Evolutionary conservation across 768 basidiomycete genomes (phyloP).

Genomic region (Amanita rubescens): DNA sequence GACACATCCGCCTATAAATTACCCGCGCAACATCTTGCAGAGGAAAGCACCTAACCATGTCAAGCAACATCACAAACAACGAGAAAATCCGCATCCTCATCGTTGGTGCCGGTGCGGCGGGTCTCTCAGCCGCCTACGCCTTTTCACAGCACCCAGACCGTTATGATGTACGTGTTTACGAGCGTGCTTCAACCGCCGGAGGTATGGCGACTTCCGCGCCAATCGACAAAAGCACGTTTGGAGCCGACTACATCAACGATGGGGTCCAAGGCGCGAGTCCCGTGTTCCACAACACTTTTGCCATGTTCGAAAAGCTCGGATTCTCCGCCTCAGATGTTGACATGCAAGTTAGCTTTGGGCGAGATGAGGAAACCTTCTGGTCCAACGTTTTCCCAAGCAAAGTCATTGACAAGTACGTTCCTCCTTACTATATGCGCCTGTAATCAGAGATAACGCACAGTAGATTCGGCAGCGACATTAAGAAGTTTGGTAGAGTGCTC

Average conservation of each 20-base stretch:
- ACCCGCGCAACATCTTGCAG: neutral
- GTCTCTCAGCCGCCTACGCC: conserved; percentile 26
- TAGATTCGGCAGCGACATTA: conserved; percentile 22
- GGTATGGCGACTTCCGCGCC: conserved; percentile 25
- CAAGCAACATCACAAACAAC: neutral
- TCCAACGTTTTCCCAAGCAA: conserved; percentile 24
- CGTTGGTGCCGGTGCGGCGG: conserved; percentile 23
- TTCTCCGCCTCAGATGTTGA: conserved; percentile 22
- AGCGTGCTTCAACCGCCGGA: conserved; percentile 19
- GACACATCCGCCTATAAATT: neutral
- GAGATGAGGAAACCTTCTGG: conserved; percentile 21
- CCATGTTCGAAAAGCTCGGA: conserved; percentile 24
- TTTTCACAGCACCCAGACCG: conserved; percentile 23
- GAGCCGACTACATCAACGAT: conserved; percentile 26
- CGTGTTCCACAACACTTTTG: conserved; percentile 24
- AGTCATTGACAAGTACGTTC: conserved; percentile 20
- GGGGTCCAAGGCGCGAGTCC: conserved; percentile 27
- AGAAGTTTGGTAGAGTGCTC: conserved; percentile 23
- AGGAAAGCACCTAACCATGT: neutral
- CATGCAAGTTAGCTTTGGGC: conserved; percentile 26
- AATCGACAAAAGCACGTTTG: conserved; percentile 18
- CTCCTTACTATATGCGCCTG: neutral
- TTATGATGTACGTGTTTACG: conserved; percentile 22
- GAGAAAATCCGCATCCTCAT: conserved; percentile 20
- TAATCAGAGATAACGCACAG: neutral